Evolutionary conservation across 2,329 filamentous ascomycete genomes (phyloP), one percentile per base, ranked within the genome.

Genomic region (Pseudodiploospora longispora): DNA sequence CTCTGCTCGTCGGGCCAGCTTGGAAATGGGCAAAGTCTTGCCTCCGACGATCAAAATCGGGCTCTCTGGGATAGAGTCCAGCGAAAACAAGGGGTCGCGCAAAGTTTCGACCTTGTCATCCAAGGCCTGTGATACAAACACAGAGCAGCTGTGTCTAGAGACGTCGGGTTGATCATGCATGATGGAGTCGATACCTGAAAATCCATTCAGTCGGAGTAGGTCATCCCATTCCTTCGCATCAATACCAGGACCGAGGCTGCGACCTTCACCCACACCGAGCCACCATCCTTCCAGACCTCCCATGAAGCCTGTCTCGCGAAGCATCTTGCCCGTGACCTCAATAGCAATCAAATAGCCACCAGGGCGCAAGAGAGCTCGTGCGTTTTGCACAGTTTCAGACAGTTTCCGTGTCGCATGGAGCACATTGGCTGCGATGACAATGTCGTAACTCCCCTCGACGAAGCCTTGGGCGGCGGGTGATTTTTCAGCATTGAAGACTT

Each of bases 281-380:
- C 56, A 61, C 58, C 60, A 63, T 10, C 57, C 60, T 1, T 52
- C 45, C 2, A 65, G 43, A 7, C 47, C 44, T 10, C 57, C 56
- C 30, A 62, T 53, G 10, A 57, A 46, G n/a, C 44, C 41, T 4
- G 46, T 50, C 6, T 48, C 38, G 0, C 53, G 42, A 29, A 52
- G 35, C 1, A 46, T 50, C 19, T 33, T 9, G 3, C 46, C 36
- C 1, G 55, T 59, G 2, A 67, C 49, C 46, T 77, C 73, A 5
- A 67, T 46, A 0, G 74, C 38, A 1, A 76, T 33, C 0, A 78
- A 54, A 33, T 67, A 64, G 0, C 73, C 74, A 1, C 66, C 69
- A 0, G 72, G 66, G 27, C 63, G 67, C 0, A 73, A 52, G 0
- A 73, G 50, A 0, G 48, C 48, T 1, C 68, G 60, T 0, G 58